A percentile compares a stretch with the other conserved stretches of the same genome.
These are phyloP conservation scores for Gossypium gossypioides DNA, from an alignment of 441 rosid genomes.

Conservation along the genomic window DNA sequence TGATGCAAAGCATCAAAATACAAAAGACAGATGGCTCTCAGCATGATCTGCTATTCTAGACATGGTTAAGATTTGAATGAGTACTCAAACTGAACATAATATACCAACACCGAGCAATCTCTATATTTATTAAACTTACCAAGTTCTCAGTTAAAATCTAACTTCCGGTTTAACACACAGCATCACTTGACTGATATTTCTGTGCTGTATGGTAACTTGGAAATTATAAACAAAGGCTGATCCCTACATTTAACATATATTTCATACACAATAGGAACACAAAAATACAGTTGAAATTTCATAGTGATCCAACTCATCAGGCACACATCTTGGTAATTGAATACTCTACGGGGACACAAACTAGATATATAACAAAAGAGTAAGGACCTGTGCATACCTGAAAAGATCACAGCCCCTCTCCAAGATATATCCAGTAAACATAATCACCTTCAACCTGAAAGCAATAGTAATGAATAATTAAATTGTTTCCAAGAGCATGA, in stretches of 20 bases:
- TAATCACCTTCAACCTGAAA: slow-evolving; percentile 32
- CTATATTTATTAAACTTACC: background rate
- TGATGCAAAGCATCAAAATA: background rate
- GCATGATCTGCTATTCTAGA: background rate
- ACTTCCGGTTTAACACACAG: background rate
- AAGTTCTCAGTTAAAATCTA: background rate
- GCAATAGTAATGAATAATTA: background rate
- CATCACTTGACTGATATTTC: background rate
- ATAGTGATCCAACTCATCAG: background rate
- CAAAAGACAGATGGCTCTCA: background rate
- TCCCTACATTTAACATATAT: background rate
- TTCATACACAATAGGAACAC: background rate
- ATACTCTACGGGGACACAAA: background rate
- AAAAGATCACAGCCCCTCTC: slow-evolving; percentile 20
- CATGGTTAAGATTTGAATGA: background rate
- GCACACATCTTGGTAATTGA: background rate
- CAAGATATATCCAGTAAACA: slow-evolving; percentile 29
- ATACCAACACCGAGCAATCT: background rate
- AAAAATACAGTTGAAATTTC: background rate
- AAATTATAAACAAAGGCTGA: background rate
- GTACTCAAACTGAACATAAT: background rate
- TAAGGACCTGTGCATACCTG: slow-evolving; percentile 16
- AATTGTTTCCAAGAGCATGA: background rate
- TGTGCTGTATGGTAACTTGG: background rate
- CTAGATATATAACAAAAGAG: background rate